phyloP scores from a whole-genome alignment of 192 early-diverging fungal species.

The Dissophora ornata region DNA sequence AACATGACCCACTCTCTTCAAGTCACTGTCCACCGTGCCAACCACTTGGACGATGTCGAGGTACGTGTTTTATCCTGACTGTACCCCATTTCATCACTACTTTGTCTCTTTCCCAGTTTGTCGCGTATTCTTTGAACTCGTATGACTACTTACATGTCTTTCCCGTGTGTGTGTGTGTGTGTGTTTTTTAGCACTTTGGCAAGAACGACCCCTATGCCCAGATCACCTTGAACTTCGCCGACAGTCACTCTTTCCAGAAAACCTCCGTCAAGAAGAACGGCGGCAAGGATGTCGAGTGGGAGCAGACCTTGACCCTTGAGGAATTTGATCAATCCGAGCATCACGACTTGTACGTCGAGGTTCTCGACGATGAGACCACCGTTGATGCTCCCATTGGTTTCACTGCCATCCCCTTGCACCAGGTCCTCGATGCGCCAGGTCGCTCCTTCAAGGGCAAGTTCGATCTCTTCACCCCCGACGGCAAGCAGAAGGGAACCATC shows the following conservation, averaged over 20 bases:
- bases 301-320: conserved; percentile 51
- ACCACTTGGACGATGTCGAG: conserved; percentile 52
- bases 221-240: conserved; percentile 36
- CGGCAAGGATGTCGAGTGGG: conserved; percentile 56
- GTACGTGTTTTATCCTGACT: conserved; percentile 3
- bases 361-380: conserved; percentile 53
- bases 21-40: conserved; percentile 33
- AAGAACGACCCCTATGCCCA: conserved; percentile 61
- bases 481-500: conserved; percentile 52
- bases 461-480: conserved; percentile 47
- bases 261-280: conserved; percentile 56
- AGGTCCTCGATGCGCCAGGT: conserved; percentile 45
- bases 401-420: conserved; percentile 57
- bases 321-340: conserved; percentile 35
- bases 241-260: conserved; percentile 48
- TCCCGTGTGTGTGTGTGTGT: too few species aligned
- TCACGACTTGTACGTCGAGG: conserved; percentile 53
- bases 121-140: too few species aligned
- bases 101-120: background rate
- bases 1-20: conserved; percentile 45
- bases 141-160: background rate
- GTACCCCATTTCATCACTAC: too few species aligned
- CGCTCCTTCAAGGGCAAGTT: conserved; percentile 40
- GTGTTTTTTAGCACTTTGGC: conserved; percentile 36
- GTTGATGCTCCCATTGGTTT: conserved; percentile 57